Evolutionary conservation across 495 filamentous ascomycete species (phyloP).

Genomic region (Lentithecium fluviatile): DNA sequence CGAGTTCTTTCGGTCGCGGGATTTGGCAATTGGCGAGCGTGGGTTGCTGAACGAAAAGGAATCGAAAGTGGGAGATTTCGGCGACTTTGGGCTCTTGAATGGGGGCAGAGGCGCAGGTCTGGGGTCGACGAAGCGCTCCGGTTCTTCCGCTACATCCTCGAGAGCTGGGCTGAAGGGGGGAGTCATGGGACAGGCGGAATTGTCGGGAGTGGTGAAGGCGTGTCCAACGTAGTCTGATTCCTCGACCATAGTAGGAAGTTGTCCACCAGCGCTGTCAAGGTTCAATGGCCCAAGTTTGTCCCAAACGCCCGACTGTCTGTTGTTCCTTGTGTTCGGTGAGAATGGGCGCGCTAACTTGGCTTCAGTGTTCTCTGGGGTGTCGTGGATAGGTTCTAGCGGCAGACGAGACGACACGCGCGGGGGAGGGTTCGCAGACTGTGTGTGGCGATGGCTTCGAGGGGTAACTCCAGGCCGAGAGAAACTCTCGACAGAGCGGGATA

Average conservation of each 20-base stretch:
- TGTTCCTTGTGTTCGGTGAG: not conserved
- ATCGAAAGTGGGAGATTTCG: conserved; percentile 25
- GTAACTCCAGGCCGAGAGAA: conserved; percentile 36
- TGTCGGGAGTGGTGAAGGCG: conserved; percentile 51
- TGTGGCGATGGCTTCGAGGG: conserved; percentile 29
- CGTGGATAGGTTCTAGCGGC: conserved; percentile 22
- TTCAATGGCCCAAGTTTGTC: conserved; percentile 26
- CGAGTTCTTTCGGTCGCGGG: conserved; percentile 20
- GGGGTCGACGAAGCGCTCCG: conserved; percentile 48
- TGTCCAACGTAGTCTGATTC: conserved; percentile 38
- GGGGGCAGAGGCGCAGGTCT: conserved; percentile 32
- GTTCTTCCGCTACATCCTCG: conserved; percentile 73
- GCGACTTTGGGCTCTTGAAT: conserved; percentile 3
- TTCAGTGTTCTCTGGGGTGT: conserved; percentile 22
- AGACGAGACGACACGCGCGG: conserved; percentile 32
- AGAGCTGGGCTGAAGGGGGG: conserved; percentile 51
- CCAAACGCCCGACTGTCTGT: conserved; percentile 21
- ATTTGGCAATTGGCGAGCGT: conserved; percentile 24
- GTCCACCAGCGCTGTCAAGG: not conserved
- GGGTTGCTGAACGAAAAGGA: conserved; percentile 24
- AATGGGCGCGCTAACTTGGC: not conserved
- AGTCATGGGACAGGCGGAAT: conserved; percentile 51
- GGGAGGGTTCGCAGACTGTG: conserved; percentile 28
- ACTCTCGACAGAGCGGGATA: conserved; percentile 34
- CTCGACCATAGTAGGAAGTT: conserved; percentile 25